phyloP scores from a whole-genome alignment of 140 eudicot genomes.

The Flaveria floridana region DNA sequence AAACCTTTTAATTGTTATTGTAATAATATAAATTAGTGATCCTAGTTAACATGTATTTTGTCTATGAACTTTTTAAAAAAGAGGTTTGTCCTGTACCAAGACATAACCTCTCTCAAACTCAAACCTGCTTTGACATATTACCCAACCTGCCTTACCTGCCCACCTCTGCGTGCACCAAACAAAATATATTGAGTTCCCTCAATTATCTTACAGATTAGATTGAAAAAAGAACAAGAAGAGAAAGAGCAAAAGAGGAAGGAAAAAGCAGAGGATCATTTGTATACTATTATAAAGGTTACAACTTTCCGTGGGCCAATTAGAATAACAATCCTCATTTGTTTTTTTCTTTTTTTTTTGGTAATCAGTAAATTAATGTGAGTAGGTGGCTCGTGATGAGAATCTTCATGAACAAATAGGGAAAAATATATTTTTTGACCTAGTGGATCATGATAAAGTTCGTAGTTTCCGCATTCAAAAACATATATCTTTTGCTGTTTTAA shows the following conservation, averaged over 20 bases:
- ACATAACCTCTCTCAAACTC: neutral
- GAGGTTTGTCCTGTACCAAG: neutral
- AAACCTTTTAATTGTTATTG: neutral
- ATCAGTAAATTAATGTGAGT: neutral
- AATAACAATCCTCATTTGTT: neutral
- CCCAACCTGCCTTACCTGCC: neutral
- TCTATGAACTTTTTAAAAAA: too few relatives aligned
- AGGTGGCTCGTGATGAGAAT: slow-evolving; percentile 39
- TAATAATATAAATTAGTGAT: neutral
- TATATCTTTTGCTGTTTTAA: too few relatives aligned
- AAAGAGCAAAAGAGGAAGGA: too few relatives aligned
- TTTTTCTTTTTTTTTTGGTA: neutral
- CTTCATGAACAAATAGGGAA: too few relatives aligned
- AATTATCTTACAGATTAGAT: neutral
- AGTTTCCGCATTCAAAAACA: too few relatives aligned
- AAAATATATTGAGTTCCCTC: slow-evolving; percentile 7
- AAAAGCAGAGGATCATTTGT: too few relatives aligned
- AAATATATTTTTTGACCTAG: too few relatives aligned
- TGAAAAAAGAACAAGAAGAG: too few relatives aligned
- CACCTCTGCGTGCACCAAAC: slow-evolving; percentile 3
- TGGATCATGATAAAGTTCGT: too few relatives aligned
- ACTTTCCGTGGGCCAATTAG: too few relatives aligned
- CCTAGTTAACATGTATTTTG: neutral
- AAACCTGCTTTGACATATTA: neutral
- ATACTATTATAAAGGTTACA: too few relatives aligned